Evolutionary conservation across 2,329 filamentous ascomycete genomes (phyloP).

Genomic region (Fusarium compactum): DNA sequence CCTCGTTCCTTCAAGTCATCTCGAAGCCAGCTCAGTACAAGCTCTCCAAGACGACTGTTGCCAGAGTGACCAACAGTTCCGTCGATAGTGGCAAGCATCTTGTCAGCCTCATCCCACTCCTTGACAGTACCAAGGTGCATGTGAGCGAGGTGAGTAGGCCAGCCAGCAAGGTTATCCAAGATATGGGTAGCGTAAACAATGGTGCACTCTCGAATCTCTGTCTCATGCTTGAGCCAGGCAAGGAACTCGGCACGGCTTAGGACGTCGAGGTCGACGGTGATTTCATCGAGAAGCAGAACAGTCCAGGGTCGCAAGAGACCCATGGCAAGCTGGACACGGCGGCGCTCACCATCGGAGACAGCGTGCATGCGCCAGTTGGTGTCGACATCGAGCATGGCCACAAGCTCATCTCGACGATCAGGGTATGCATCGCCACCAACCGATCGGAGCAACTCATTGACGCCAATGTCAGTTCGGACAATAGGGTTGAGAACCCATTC

Average conservation of each 20-base stretch:
- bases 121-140: constrained; percentile 92
- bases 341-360: constrained; percentile 90
- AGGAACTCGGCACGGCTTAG: constrained; percentile 88
- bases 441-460: constrained; percentile 83
- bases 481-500: constrained; percentile 99
- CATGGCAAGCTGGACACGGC: constrained; percentile 96
- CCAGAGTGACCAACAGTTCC: constrained; percentile 61
- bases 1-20: constrained; percentile 84
- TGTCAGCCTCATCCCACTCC: constrained; percentile 82
- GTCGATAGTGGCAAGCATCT: constrained; percentile 70
- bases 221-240: constrained; percentile 87
- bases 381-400: constrained; percentile 92
- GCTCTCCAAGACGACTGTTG: constrained; percentile 86
- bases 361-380: constrained; percentile 94
- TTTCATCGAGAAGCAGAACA: constrained; percentile 91
- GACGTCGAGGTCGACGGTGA: constrained; percentile 95
- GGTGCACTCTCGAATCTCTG: constrained; percentile 82
- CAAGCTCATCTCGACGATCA: constrained; percentile 85
- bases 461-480: constrained; percentile 93
- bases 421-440: constrained; percentile 90
- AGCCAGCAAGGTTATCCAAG: constrained; percentile 90
- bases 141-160: constrained; percentile 96
- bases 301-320: constrained; percentile 92
- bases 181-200: constrained; percentile 99
- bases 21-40: constrained; percentile 89